A percentile compares a stretch with the other conserved stretches of the same genome.
Conservation (phyloP, 1,284 basidiomycete species). For the Sparassis latifolia region DNA sequence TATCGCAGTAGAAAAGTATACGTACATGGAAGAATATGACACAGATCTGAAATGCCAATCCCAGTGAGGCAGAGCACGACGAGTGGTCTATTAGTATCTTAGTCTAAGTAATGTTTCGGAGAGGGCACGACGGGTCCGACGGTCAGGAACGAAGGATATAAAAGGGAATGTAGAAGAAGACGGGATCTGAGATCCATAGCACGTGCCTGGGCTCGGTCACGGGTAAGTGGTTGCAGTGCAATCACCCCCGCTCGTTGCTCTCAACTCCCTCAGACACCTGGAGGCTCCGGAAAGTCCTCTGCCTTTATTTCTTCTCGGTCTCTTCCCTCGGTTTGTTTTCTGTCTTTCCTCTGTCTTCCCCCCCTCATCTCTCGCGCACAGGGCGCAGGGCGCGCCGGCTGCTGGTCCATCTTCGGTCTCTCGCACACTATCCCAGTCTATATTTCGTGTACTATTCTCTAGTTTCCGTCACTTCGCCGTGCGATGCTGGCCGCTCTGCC, state of each 20-base stretch:
- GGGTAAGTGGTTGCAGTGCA: too few relatives aligned
- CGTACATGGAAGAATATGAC: too few relatives aligned
- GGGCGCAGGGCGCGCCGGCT: slow-evolving; percentile 4
- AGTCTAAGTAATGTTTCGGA: too few relatives aligned
- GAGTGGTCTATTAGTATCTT: too few relatives aligned
- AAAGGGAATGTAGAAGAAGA: too few relatives aligned
- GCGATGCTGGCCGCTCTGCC: slow-evolving; percentile 13
- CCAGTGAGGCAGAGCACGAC: too few relatives aligned
- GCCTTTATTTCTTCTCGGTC: not conserved
- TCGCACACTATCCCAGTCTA: not conserved
- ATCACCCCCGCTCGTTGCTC: slow-evolving; percentile 4
- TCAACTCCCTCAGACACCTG: slow-evolving; percentile 3
- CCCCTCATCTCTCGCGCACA: not conserved
- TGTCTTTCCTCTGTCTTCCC: not conserved
- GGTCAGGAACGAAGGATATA: too few relatives aligned
- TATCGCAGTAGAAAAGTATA: too few relatives aligned
- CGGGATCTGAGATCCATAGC: too few relatives aligned
- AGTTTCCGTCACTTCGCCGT: not conserved
- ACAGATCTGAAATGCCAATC: too few relatives aligned
- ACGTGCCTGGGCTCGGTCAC: too few relatives aligned
- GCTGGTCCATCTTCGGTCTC: not conserved
- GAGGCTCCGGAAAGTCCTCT: slow-evolving; percentile 9
- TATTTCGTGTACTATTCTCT: not conserved
- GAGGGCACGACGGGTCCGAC: too few relatives aligned
- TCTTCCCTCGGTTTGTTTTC: not conserved